Conservation (phyloP, 2,329 filamentous ascomycete species). For the Mariannaea sp. region DNA sequence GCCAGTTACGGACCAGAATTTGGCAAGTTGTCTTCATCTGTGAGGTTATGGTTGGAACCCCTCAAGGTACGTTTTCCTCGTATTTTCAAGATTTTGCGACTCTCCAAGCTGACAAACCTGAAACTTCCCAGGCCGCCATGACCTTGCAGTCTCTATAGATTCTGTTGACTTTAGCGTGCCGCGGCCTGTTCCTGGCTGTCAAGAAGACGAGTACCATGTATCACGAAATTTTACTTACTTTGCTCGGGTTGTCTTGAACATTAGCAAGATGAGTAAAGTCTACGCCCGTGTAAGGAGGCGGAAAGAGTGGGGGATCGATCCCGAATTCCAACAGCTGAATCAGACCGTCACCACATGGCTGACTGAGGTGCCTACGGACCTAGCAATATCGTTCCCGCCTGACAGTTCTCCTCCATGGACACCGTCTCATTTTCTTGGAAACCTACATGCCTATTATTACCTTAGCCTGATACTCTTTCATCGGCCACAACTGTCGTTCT, state of each 20-base stretch:
- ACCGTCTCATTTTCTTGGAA: conserved; percentile 84
- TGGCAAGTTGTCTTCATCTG: conserved; percentile 89
- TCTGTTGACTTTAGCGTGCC: conserved; percentile 76
- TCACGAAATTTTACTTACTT: conserved; percentile 86
- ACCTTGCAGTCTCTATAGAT: conserved; percentile 75
- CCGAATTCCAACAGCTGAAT: conserved; percentile 79
- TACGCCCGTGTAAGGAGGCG: conserved; percentile 76
- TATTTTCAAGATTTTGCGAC: not conserved
- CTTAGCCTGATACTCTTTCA: conserved; percentile 85
- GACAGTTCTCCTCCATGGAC: conserved; percentile 85
- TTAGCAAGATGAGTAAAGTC: conserved; percentile 75
- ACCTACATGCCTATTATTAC: conserved; percentile 88
- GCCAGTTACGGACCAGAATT: conserved; percentile 80
- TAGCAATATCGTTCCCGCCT: conserved; percentile 75
- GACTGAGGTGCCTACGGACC: conserved; percentile 74
- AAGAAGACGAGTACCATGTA: conserved; percentile 76
- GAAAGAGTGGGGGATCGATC: conserved; percentile 86
- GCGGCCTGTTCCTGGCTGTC: conserved; percentile 65
- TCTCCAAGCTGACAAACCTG: conserved; percentile 19
- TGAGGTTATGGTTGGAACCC: conserved; percentile 90
- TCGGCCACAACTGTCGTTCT: conserved; percentile 79
- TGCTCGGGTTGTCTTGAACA: conserved; percentile 75
- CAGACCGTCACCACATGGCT: conserved; percentile 78
- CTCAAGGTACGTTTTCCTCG: conserved; percentile 70
- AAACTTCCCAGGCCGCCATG: conserved; percentile 66